These are phyloP conservation scores for Termitomyces sp. DNA, from an alignment of 768 basidiomycete species.

Conservation along the genomic window DNA sequence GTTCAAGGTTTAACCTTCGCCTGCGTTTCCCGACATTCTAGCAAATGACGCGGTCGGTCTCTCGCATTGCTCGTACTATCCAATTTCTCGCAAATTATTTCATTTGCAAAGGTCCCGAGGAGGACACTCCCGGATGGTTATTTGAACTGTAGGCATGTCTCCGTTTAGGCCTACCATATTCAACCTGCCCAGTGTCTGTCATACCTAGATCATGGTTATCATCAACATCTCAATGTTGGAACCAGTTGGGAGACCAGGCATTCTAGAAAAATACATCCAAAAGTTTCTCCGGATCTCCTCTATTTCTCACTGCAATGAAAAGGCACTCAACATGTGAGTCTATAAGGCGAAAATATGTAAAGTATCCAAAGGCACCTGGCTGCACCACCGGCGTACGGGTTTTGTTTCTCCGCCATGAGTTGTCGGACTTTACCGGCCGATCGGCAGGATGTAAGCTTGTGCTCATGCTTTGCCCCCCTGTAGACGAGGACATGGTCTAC, in stretches of 20 bases:
- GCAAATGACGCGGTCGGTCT: background rate
- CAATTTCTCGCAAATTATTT: background rate
- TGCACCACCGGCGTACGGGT: background rate
- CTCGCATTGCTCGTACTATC: background rate
- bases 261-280: background rate
- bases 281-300: background rate
- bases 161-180: background rate
- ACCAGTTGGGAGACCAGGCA: background rate
- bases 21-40: background rate
- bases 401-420: background rate
- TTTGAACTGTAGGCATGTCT: background rate
- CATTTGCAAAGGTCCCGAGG: background rate
- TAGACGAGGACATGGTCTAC: conserved; percentile 6
- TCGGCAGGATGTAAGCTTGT: background rate
- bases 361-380: background rate
- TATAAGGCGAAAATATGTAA: background rate
- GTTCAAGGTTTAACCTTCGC: too few relatives aligned
- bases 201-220: background rate
- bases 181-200: background rate
- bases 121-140: background rate
- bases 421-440: conserved; percentile 7
- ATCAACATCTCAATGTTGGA: background rate
- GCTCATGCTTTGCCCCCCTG: conserved; percentile 2
- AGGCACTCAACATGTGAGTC: background rate
- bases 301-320: background rate